These are phyloP conservation scores for Umbelopsis sp. DNA, from an alignment of 192 early-diverging fungal genomes.

Conservation along the genomic window DNA sequence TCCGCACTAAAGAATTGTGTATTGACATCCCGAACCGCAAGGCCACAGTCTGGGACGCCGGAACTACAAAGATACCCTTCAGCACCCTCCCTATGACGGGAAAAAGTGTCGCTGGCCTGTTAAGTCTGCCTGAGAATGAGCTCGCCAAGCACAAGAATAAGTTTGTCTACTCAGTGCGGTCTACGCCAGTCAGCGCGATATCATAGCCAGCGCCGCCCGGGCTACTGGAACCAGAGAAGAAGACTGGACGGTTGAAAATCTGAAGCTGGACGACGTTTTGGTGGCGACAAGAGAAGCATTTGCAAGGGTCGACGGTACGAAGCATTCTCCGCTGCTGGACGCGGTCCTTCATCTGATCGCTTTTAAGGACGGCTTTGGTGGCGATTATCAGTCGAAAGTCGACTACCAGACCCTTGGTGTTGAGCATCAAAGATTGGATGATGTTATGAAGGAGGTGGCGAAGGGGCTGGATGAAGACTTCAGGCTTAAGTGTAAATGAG, in stretches of 20 bases:
- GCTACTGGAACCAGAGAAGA: background rate
- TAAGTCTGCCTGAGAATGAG: background rate
- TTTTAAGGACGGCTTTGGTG: no score
- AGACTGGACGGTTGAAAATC: background rate
- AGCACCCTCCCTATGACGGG: background rate
- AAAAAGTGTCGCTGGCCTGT: background rate
- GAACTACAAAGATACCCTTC: background rate
- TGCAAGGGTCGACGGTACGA: no score
- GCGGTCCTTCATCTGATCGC: no score
- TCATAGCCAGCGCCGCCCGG: background rate
- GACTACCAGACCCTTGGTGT: no score
- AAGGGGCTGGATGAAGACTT: no score
- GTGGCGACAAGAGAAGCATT: no score
- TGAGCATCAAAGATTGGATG: no score
- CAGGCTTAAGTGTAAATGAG: no score
- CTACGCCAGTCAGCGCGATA: background rate
- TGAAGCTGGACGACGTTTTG: no score
- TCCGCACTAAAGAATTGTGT: background rate
- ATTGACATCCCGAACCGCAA: conserved; percentile 2
- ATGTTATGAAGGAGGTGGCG: no score
- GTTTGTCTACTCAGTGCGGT: background rate
- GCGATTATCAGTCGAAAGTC: no score
- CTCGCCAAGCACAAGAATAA: background rate
- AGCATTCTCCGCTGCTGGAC: no score
- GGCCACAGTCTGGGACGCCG: background rate